Base-by-base conservation (phyloP, 2,329 filamentous ascomycete species). In the Elsinoe necatrix region DNA sequence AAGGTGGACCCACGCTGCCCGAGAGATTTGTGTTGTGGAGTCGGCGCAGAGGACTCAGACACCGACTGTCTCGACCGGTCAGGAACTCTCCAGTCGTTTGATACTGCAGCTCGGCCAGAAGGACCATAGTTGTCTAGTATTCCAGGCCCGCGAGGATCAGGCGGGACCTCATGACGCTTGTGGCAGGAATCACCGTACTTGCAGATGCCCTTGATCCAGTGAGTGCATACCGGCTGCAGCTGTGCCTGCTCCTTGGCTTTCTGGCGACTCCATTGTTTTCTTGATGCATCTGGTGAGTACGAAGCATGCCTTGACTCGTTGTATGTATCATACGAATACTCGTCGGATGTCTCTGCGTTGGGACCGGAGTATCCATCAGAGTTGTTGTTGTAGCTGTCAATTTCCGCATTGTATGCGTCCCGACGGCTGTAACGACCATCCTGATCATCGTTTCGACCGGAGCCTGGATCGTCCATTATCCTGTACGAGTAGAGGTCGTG, bases 141-240 rank as follows among this genome's bases (percentile, higher is more conserved):
- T 55, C 41, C 35, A 27, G 55, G 27, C 23, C 21, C n/a, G 31
- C 29, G 37, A 16, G 41, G 31, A 39, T 56, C 60, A 51, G 60
- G 63, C 5, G 60, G 37, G 11, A 45, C 48, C 2, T 47, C 56
- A 52, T 69, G 67, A 16, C 61, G 45, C 16, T 63, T 62, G 12
- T 57, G 62, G 57, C 68, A 70, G 9, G 45, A 54, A 4, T 62
- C 61, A 29, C 68, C 68, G 42, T 66, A 64, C 25, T 61, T 66
- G 60, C 68, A 70, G 3, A 57, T 52, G 20, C 67, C 66, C 39
- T 65, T 65, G n/a, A 60, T 58, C 55, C 59, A 67, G 58, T 63
- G 65, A 3, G 45, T 41, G 57, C 66, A 69, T 34, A 58, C 14
- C 12, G 54, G 37, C n/a, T 39, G 25, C 18, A 37, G 23, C 20